Percentiles rank a stretch among this genome's conserved stretches.
phyloP scores from a whole-genome alignment of 805 yeast species.

The Kuraishia piskuri region DNA sequence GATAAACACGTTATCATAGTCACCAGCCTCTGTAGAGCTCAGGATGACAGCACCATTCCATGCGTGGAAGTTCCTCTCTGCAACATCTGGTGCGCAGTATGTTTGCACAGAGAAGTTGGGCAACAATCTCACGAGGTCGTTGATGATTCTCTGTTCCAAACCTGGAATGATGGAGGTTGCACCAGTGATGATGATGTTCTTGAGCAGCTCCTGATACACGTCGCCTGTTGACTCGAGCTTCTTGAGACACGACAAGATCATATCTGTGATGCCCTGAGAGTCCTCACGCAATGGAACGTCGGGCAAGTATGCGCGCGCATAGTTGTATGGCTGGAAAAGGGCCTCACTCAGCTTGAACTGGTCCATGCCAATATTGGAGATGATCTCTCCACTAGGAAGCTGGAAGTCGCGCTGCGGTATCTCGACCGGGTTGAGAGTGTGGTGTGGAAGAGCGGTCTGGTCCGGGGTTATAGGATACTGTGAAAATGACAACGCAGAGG shows the following conservation, averaged over 20 bases:
- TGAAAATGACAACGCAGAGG: constrained; percentile 18
- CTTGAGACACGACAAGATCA: constrained; percentile 34
- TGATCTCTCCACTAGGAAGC: constrained; percentile 45
- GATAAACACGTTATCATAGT: constrained; percentile 49
- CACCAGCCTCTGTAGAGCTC: constrained; percentile 42
- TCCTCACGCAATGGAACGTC: constrained; percentile 36
- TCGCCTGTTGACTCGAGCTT: constrained; percentile 36
- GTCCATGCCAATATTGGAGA: constrained; percentile 39
- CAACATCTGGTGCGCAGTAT: constrained; percentile 27
- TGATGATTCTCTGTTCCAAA: constrained; percentile 43
- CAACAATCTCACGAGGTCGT: constrained; percentile 45
- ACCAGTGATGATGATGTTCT: constrained; percentile 52
- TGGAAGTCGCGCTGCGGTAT: constrained; percentile 38
- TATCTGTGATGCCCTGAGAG: constrained; percentile 40
- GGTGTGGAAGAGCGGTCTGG: constrained; percentile 13
- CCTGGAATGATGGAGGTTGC: constrained; percentile 49
- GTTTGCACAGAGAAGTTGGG: constrained; percentile 39
- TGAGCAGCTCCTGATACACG: constrained; percentile 28
- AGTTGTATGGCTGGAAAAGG: constrained; percentile 55
- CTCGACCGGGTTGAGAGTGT: constrained; percentile 24
- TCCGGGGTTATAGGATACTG: constrained; percentile 19
- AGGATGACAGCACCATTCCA: constrained; percentile 74
- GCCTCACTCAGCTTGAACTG: constrained; percentile 55
- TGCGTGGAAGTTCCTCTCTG: constrained; percentile 49
- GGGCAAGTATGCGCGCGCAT: constrained; percentile 29